A percentile compares a stretch with the other conserved stretches of the same genome.
Conservation (phyloP, 306 rosid genomes). For the Prunus dulcis region DNA sequence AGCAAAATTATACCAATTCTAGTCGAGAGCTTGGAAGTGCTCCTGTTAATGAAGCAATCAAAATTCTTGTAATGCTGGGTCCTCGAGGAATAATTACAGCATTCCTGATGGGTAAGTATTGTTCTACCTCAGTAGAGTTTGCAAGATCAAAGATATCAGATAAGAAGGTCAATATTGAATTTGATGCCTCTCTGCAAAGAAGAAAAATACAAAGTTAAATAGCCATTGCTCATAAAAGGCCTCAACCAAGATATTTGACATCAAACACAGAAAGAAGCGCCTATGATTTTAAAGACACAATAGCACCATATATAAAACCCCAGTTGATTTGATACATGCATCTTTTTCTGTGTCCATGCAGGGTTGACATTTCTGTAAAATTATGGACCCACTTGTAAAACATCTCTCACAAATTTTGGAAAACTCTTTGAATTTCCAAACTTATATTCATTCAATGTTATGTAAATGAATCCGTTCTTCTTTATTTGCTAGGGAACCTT, state of each 20-base stretch:
- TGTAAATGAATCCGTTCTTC: too few relatives aligned
- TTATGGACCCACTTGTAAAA: not conserved
- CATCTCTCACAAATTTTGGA: not conserved
- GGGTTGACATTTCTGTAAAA: not conserved
- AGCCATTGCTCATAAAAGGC: constrained; percentile 5
- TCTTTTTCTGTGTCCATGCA: too few relatives aligned
- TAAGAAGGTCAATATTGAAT: constrained; percentile 91
- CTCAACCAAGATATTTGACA: not conserved
- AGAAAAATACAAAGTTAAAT: constrained; percentile 16
- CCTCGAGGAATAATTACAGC: constrained; percentile 82
- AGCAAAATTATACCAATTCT: constrained; percentile 51
- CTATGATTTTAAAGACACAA: not conserved
- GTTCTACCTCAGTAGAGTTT: constrained; percentile 54
- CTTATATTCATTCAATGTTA: not conserved
- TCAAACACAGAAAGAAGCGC: not conserved
- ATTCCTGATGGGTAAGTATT: constrained; percentile 68
- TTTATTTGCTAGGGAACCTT: too few relatives aligned
- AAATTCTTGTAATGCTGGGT: constrained; percentile 60
- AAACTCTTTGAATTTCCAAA: not conserved
- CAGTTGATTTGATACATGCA: not conserved
- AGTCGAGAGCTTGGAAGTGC: constrained; percentile 93
- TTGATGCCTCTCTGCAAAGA: constrained; percentile 90
- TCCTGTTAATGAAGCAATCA: constrained; percentile 88
- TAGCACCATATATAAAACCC: not conserved
- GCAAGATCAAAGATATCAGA: constrained; percentile 85